Base-by-base conservation (phyloP, 805 yeast genomes). In the Candida sonorensis region DNA sequence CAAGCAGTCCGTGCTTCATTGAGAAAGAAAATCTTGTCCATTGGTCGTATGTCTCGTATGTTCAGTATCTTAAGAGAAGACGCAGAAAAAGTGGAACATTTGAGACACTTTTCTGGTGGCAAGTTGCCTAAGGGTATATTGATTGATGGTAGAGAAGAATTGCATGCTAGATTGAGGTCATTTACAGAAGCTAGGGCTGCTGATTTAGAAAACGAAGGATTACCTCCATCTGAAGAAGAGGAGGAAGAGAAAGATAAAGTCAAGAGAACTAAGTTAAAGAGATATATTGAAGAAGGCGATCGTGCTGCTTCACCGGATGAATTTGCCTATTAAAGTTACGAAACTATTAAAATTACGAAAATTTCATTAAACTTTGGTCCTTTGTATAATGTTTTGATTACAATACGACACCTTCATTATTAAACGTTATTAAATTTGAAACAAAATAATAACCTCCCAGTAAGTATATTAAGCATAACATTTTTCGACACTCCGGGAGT, bases 41-140 rank as follows among this genome's bases (percentile, higher is more conserved):
- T 88, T 58, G 96, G 96, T 10, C 75, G 95, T 44, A 85, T 90
- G 44, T 81, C 95, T 16, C 72, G 96, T 36, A 85, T 90, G 94
- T 88, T 82, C 60, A 81, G 78, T 41, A 81, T 88, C 7, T 66
- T 90, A 46, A 72, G 97, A 44, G 87, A 85, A 53, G 95, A 90
- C 50, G 72, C 88, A 29, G 97, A 85, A 55, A 77, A 76, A 44
- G 92, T 90, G 30, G 78, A 80, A 31, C 85, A 81, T 50, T 67
- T 90, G 48, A 85, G 86, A 60, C 67, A 69, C 12, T 66, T 75
- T 41, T 69, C 81, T 40, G 78, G 86, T 29, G 90, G 92, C n/a
- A 66, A 64, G 16, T 64, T 90, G 42, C 97, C 97, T 10, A 77
- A 81, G 50, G 96, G 95, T 15, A 75, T 94, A 5, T 66, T 90